Percentiles rank a stretch among this genome's conserved stretches.
phyloP scores from a whole-genome alignment of 148 eudicot species.

The Silene latifolia region DNA sequence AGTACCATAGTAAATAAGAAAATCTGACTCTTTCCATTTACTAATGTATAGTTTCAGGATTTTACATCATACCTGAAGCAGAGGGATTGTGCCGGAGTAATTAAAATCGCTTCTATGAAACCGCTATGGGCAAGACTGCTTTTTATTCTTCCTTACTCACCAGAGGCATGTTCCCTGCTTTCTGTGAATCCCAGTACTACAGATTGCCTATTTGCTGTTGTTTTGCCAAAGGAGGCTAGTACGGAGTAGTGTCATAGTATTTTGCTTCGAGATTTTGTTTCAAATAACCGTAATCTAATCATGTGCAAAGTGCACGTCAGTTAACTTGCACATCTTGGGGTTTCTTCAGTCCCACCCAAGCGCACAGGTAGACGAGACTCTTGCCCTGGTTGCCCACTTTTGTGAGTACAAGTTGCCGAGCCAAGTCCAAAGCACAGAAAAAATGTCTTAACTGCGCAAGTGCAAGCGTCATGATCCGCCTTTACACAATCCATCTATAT shows the following conservation, averaged over 20 bases:
- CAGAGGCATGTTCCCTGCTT: constrained; percentile 68
- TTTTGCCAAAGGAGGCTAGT: constrained; percentile 82
- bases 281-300: background rate
- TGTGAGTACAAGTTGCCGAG: background rate
- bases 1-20: background rate
- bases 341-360: background rate
- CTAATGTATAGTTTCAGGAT: constrained; percentile 69
- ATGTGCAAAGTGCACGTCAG: background rate
- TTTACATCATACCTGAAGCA: constrained; percentile 87
- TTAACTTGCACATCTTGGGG: background rate
- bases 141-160: constrained; percentile 78
- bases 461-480: no score
- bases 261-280: background rate
- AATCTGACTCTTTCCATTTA: constrained; percentile 13
- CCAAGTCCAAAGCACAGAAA: background rate
- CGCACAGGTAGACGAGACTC: background rate
- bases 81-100: constrained; percentile 94
- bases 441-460: no score
- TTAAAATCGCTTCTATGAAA: constrained; percentile 69
- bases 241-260: constrained; percentile 45
- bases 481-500: no score
- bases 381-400: background rate
- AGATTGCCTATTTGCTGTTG: constrained; percentile 70
- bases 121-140: constrained; percentile 77
- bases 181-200: constrained; percentile 51